These are phyloP conservation scores for Citropsis articulata DNA, from an alignment of 345 rosid genomes.

Conservation along the genomic window DNA sequence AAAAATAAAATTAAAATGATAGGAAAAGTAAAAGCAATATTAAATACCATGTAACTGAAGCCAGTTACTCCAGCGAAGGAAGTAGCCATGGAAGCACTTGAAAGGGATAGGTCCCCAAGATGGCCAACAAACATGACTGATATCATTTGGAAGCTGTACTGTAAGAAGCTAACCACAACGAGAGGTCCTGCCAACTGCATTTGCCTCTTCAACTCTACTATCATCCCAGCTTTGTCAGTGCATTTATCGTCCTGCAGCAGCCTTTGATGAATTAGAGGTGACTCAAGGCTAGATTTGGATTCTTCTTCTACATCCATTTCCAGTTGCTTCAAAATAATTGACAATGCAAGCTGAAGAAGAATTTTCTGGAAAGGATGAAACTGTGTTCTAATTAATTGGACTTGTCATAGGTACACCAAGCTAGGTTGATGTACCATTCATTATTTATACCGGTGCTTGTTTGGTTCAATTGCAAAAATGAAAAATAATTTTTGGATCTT, in stretches of 20 bases:
- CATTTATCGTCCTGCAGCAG: neutral
- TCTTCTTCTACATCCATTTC: constrained; percentile 17
- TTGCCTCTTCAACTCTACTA: constrained; percentile 32
- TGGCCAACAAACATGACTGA: constrained; percentile 41
- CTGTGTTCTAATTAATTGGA: no score
- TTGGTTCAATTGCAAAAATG: no score
- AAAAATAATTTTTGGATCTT: no score
- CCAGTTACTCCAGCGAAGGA: constrained; percentile 44
- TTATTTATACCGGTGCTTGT: no score
- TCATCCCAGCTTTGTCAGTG: constrained; percentile 13
- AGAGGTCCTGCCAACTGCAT: constrained; percentile 34
- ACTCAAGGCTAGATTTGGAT: neutral
- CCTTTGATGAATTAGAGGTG: constrained; percentile 3
- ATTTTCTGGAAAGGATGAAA: no score
- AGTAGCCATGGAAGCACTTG: constrained; percentile 47
- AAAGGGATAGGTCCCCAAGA: constrained; percentile 30
- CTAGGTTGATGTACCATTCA: no score
- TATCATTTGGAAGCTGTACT: constrained; percentile 29
- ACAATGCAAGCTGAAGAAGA: no score
- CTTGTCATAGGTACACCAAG: no score
- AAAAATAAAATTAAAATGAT: neutral
- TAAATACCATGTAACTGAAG: constrained; percentile 30
- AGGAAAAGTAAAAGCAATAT: neutral
- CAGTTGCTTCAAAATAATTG: no score
- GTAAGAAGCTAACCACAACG: constrained; percentile 28